phyloP scores from a whole-genome alignment of 345 rosid species.

The Eucalyptus microcorys region DNA sequence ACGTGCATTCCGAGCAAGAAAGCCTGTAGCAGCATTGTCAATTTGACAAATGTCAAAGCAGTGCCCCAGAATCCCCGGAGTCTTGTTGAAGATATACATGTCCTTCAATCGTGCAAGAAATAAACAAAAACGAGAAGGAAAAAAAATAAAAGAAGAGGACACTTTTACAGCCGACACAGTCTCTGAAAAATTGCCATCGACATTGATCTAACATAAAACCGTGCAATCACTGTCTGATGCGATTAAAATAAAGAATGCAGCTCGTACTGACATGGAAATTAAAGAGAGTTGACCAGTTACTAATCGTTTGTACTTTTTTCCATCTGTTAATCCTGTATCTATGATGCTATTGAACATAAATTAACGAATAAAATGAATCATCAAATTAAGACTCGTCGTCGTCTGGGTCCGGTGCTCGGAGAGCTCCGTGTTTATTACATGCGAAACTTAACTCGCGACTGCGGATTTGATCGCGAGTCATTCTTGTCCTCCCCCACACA shows the following conservation, averaged over 20 bases:
- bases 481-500: not conserved
- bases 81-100: not conserved
- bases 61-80: not conserved
- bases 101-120: not conserved
- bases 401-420: rapidly evolving
- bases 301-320: not conserved
- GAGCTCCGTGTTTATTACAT: not conserved
- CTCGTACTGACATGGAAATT: not conserved
- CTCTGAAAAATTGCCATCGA: not conserved
- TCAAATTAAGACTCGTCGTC: not conserved
- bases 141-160: not conserved
- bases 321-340: not conserved
- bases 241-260: not conserved
- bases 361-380: not conserved
- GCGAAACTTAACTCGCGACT: not conserved
- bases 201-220: not conserved
- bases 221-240: not conserved
- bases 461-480: not conserved
- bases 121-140: not conserved
- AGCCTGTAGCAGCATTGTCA: not conserved
- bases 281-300: not conserved
- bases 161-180: not conserved
- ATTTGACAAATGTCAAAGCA: not conserved
- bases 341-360: not conserved
- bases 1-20: not conserved